A percentile compares a stretch with the other conserved stretches of the same genome.
These are phyloP conservation scores for Tephrocybe sp. DNA, from an alignment of 768 basidiomycete species.

Conservation along the genomic window DNA sequence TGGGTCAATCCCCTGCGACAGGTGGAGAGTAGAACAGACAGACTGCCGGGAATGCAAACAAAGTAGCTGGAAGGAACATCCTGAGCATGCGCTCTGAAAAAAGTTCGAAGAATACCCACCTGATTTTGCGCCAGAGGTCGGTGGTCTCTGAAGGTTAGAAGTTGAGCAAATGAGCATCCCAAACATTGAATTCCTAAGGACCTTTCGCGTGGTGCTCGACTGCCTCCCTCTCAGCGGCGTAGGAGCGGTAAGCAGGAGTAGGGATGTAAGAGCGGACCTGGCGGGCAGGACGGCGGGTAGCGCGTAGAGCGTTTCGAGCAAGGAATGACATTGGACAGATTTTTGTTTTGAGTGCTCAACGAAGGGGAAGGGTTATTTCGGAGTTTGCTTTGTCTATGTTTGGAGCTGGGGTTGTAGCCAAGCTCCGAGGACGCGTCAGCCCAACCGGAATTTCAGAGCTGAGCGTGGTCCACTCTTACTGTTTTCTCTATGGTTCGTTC, in stretches of 20 bases:
- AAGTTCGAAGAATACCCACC: slow-evolving; percentile 30
- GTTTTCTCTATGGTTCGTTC: slow-evolving; percentile 60
- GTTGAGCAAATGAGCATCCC: slow-evolving; percentile 8
- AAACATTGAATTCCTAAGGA: slow-evolving; percentile 23
- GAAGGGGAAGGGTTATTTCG: slow-evolving; percentile 33
- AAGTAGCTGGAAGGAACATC: slow-evolving; percentile 54
- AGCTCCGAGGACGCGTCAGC: slow-evolving; percentile 43
- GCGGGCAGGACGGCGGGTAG: slow-evolving; percentile 42
- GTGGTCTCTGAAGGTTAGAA: slow-evolving; percentile 55
- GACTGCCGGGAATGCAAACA: slow-evolving; percentile 75
- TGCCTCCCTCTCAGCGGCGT: slow-evolving; percentile 52
- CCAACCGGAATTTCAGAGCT: slow-evolving; percentile 21
- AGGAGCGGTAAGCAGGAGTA: slow-evolving; percentile 40
- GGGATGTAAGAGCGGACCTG: slow-evolving; percentile 40
- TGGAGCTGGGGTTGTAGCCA: slow-evolving; percentile 26
- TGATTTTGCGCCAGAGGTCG: slow-evolving; percentile 86
- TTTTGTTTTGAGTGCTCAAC: slow-evolving; percentile 7
- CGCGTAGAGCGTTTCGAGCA: slow-evolving; percentile 48
- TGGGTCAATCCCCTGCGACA: neutral
- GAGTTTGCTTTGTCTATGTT: slow-evolving; percentile 32
- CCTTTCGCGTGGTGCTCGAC: slow-evolving; percentile 67
- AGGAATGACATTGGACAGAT: slow-evolving; percentile 46
- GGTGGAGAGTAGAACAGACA: slow-evolving; percentile 27
- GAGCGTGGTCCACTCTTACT: slow-evolving; percentile 17
- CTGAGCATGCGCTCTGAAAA: slow-evolving; percentile 10